Evolutionary conservation across 2,329 filamentous ascomycete genomes (phyloP).

Genomic region (Colletotrichum gloeosporioides): DNA sequence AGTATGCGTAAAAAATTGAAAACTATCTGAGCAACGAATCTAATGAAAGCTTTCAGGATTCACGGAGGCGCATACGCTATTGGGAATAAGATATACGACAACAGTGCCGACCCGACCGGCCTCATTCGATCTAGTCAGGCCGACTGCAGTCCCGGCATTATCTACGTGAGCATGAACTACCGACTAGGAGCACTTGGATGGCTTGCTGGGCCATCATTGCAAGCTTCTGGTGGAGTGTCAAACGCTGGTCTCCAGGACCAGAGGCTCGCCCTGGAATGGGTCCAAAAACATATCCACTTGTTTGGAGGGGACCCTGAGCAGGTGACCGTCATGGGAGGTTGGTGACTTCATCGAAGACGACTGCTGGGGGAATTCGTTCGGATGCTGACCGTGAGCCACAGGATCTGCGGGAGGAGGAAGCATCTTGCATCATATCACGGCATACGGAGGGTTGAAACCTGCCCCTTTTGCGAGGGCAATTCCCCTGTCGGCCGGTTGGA

Average conservation of each 20-base stretch:
- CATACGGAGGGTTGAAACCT: constrained; percentile 4
- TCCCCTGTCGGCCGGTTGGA: background rate
- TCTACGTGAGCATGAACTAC: constrained; percentile 48
- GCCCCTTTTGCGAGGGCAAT: constrained; percentile 21
- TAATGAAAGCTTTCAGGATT: constrained; percentile 30
- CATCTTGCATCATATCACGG: constrained; percentile 22
- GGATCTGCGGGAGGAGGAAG: constrained; percentile 36
- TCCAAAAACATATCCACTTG: constrained; percentile 45
- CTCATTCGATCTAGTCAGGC: constrained; percentile 15
- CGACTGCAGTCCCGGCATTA: constrained; percentile 37
- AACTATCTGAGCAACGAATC: background rate
- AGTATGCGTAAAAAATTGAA: background rate
- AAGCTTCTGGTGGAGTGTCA: constrained; percentile 35
- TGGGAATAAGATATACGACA: constrained; percentile 44
- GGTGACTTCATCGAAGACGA: background rate
- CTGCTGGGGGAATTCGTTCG: background rate
- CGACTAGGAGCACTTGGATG: constrained; percentile 50
- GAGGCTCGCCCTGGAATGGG: constrained; percentile 49
- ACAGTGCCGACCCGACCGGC: background rate
- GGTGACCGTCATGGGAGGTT: constrained; percentile 47
- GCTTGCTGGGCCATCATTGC: constrained; percentile 38
- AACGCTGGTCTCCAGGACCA: constrained; percentile 45
- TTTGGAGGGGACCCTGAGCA: constrained; percentile 48
- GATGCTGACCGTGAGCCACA: background rate
- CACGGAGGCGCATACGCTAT: constrained; percentile 40